Conservation (phyloP, 1,284 basidiomycete genomes). For the Ustanciosporium gigantosporum region DNA sequence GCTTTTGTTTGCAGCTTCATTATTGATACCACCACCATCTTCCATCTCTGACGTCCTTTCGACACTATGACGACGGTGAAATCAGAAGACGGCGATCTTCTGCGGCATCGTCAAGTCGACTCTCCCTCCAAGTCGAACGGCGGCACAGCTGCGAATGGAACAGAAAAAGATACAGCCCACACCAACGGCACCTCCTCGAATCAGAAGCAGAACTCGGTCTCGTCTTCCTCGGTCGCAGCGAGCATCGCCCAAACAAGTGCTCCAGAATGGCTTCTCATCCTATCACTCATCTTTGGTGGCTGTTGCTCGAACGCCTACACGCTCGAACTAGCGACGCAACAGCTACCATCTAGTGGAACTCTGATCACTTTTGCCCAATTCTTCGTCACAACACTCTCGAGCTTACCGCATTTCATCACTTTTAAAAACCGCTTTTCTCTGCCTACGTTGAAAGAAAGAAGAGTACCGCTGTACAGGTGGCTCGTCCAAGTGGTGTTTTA, state of each 20-base stretch:
- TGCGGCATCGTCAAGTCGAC: no score
- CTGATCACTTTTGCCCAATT: slow-evolving; percentile 59
- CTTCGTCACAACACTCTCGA: slow-evolving; percentile 42
- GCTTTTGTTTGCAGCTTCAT: no score
- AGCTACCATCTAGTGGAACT: slow-evolving; percentile 47
- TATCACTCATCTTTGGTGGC: slow-evolving; percentile 58
- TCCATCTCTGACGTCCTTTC: no score
- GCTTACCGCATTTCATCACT: slow-evolving; percentile 39
- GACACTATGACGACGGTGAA: no score
- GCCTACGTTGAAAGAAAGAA: slow-evolving; percentile 10
- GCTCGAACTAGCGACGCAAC: slow-evolving; percentile 50
- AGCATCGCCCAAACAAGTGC: slow-evolving; percentile 17
- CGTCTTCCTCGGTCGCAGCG: no score
- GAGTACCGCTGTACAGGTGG: slow-evolving; percentile 76
- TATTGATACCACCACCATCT: no score
- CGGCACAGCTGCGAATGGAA: no score
- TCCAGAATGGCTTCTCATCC: slow-evolving; percentile 43
- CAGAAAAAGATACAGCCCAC: no score
- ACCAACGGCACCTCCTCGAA: no score
- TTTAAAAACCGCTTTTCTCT: slow-evolving; percentile 1
- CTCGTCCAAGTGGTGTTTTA: slow-evolving; percentile 81
- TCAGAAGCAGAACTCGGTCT: no score
- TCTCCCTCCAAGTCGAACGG: no score
- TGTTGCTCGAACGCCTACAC: slow-evolving; percentile 58
- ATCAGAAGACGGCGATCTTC: no score